These are phyloP conservation scores for Hericium coralloides DNA, from an alignment of 768 basidiomycete genomes.

Conservation along the genomic window DNA sequence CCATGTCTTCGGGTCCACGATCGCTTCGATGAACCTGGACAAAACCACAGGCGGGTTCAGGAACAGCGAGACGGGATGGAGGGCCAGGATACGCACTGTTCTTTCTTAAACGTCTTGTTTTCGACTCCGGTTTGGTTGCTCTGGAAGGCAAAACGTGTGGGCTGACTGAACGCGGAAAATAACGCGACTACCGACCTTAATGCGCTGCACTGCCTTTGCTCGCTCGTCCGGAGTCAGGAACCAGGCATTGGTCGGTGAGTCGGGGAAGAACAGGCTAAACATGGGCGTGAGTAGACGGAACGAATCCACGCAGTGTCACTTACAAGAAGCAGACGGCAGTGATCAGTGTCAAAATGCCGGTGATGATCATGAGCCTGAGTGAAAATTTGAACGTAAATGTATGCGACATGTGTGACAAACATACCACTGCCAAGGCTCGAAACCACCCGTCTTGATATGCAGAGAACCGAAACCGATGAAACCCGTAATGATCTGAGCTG, in stretches of 20 bases:
- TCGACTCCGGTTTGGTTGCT: conserved; percentile 76
- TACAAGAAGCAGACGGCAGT: conserved; percentile 50
- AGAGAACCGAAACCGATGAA: conserved; percentile 61
- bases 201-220: conserved; percentile 49
- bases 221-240: conserved; percentile 64
- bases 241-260: conserved; percentile 68
- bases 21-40: conserved; percentile 55
- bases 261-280: conserved; percentile 57
- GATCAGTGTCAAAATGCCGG: conserved; percentile 48
- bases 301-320: not conserved
- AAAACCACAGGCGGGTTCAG: not conserved
- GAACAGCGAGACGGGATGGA: too few species aligned
- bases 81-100: conserved; percentile 44
- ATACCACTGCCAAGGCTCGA: conserved; percentile 71
- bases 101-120: conserved; percentile 73
- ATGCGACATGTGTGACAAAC: conserved; percentile 1
- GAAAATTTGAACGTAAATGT: too few species aligned
- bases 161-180: not conserved
- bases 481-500: conserved; percentile 63
- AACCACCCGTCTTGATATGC: conserved; percentile 45
- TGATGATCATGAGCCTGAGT: conserved; percentile 60
- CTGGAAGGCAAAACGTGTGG: conserved; percentile 19
- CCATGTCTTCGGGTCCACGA: conserved; percentile 67
- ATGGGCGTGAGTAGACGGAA: not conserved
- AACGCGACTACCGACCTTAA: conserved; percentile 35